phyloP scores from a whole-genome alignment of 345 rosid species.

The Euphorbia lathyris region DNA sequence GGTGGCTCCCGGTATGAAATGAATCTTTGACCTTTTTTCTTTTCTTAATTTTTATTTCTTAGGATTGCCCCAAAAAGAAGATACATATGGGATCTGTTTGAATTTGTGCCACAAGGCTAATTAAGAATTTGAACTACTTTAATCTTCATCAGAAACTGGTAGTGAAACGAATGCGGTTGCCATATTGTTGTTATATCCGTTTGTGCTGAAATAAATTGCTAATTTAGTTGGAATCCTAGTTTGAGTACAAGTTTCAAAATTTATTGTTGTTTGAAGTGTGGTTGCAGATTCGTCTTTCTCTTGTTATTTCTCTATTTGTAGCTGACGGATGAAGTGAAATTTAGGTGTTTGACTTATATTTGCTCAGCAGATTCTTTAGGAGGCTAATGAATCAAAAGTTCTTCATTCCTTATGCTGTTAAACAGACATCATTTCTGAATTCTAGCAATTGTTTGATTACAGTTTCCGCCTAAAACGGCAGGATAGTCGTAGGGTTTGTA shows the following conservation, averaged over 20 bases:
- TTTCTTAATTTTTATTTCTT: background rate
- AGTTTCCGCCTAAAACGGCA: too few relatives aligned
- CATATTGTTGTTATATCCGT: background rate
- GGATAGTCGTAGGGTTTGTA: too few relatives aligned
- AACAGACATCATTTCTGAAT: too few relatives aligned
- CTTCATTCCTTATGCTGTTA: too few relatives aligned
- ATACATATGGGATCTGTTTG: constrained; percentile 8
- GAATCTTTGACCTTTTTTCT: too few relatives aligned
- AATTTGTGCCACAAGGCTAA: background rate
- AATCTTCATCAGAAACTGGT: background rate
- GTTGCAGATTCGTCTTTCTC: background rate
- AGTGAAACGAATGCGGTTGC: background rate
- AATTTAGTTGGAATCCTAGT: background rate
- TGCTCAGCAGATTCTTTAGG: too few relatives aligned
- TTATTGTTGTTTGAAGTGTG: background rate
- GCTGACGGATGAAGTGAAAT: background rate
- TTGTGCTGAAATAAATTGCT: too few relatives aligned
- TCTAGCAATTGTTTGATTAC: too few relatives aligned
- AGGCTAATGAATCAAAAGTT: too few relatives aligned
- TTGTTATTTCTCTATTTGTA: background rate
- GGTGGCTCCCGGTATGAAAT: constrained; percentile 1
- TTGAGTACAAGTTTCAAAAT: background rate
- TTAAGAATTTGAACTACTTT: background rate
- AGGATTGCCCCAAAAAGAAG: background rate
- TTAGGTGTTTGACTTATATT: background rate